Evolutionary conservation across 2,329 filamentous ascomycete genomes (phyloP).

Genomic region (Alternaria dauci): DNA sequence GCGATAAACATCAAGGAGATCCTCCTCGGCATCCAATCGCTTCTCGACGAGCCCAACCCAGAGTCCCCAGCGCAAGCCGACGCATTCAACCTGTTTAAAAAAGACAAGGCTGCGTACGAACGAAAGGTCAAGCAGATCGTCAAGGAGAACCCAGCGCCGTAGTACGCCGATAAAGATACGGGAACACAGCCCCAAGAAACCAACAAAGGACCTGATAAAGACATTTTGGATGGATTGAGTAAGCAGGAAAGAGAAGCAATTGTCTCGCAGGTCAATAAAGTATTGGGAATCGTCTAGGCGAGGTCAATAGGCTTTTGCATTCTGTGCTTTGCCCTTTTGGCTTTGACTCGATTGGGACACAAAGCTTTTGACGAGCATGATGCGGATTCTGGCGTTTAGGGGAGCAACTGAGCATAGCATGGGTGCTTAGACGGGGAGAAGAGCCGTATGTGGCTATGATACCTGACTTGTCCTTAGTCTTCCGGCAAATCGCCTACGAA

Average conservation of each 20-base stretch:
- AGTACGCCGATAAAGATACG: constrained; percentile 8
- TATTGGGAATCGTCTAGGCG: background rate
- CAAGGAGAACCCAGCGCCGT: constrained; percentile 84
- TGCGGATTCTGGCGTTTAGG: constrained; percentile 12
- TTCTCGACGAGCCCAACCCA: constrained; percentile 95
- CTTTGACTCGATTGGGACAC: constrained; percentile 1
- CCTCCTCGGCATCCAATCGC: constrained; percentile 91
- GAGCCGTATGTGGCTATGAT: constrained; percentile 7
- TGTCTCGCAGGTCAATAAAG: background rate
- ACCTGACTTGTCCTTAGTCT: constrained; percentile 4
- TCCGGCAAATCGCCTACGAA: background rate
- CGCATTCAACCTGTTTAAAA: constrained; percentile 96
- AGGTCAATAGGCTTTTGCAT: background rate
- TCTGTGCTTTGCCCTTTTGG: background rate
- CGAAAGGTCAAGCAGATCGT: constrained; percentile 86
- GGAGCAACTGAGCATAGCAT: background rate
- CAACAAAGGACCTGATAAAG: background rate
- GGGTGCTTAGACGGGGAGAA: background rate
- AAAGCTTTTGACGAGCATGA: background rate
- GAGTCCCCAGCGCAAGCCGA: constrained; percentile 97
- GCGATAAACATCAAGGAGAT: constrained; percentile 99
- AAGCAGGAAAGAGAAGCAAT: background rate
- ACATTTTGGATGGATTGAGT: background rate
- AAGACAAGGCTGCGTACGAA: constrained; percentile 86
- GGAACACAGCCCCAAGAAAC: background rate